Evolutionary conservation across 305 asterid genomes (phyloP), one percentile per base, ranked within the genome.

Genomic region (Withania somnifera): DNA sequence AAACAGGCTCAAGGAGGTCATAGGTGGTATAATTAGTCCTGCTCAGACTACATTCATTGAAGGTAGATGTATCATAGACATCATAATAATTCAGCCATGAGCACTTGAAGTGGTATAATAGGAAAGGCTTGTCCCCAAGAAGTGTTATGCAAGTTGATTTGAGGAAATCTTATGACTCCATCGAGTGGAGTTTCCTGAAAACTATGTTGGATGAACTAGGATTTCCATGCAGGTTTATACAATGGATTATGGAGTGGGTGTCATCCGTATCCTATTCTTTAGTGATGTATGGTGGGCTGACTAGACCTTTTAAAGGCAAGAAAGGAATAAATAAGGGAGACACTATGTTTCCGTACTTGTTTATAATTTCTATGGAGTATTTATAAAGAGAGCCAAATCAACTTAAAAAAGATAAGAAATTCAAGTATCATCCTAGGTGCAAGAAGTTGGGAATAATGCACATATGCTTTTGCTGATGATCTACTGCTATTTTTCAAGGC

Each of bases 281-380:
- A 5, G 20, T 51, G 6, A 0, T 51, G 0, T 15, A 5, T 51
- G 6, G 20, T 1, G 57, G 57, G 0, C 0, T 51, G 0, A 15
- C 57, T 13, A 0, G 1, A 5, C 20, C 20, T 51, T 51, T 51
- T 6, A 0, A 51, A 0, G 1, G 20, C 5, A 15, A 15, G 3
- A 51, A 20, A 19, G 56, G 8, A 14, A 51, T 51, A 0, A 15
- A 20, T 8, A 17, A 51, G 15, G 20, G 56, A 6, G 56, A 51
- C 15, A 8, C 56, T 0, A 2, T 51, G 6, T 51, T 20, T 5
- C 56, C 56, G 0, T 51, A 51, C n/a, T 20, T 51, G 0, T 51
- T 51, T 51, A 8, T 51, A 1, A 14, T 51, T 14, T 19, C 9
- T 4, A 14, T 51, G 56, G 56, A 51, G 20, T 51, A 51, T 5